These are phyloP conservation scores for Microsporum canis DNA, from an alignment of 2,329 filamentous ascomycete species.

Conservation along the genomic window DNA sequence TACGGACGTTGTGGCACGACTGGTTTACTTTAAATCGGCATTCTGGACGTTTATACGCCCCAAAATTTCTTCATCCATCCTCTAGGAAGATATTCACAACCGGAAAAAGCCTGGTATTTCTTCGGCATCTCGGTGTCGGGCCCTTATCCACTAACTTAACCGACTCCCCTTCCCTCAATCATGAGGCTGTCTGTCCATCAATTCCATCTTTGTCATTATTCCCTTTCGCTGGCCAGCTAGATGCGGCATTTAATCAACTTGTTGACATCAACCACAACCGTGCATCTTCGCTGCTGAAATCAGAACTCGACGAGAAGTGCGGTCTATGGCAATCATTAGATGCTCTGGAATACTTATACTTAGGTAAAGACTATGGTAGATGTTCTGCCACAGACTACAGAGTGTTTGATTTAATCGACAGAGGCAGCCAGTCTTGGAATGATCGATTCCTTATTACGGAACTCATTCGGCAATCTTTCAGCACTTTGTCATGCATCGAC, in stretches of 20 bases:
- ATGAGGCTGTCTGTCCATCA: slow-evolving; percentile 31
- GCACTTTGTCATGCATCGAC: slow-evolving; percentile 42
- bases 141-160: slow-evolving; percentile 23
- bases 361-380: slow-evolving; percentile 61
- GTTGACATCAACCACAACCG: slow-evolving; percentile 62
- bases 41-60: slow-evolving; percentile 51
- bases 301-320: slow-evolving; percentile 57
- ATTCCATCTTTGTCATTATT: slow-evolving; percentile 21
- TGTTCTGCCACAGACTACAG: slow-evolving; percentile 54
- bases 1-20: slow-evolving; percentile 61
- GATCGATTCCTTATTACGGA: slow-evolving; percentile 74
- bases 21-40: slow-evolving; percentile 56
- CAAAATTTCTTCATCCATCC: slow-evolving; percentile 60
- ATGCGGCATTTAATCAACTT: slow-evolving; percentile 60
- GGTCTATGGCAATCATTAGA: slow-evolving; percentile 55
- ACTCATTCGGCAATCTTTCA: slow-evolving; percentile 61
- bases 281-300: slow-evolving; percentile 55
- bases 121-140: slow-evolving; percentile 55
- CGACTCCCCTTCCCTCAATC: slow-evolving; percentile 25
- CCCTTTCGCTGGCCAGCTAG: slow-evolving; percentile 56
- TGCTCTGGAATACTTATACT: slow-evolving; percentile 60
- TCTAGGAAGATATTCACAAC: slow-evolving; percentile 67
- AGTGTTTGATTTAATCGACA: slow-evolving; percentile 66
- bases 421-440: slow-evolving; percentile 52
- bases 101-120: slow-evolving; percentile 76